phyloP scores from a whole-genome alignment of 2,329 filamentous ascomycete genomes.

The Cladosporium sp. region DNA sequence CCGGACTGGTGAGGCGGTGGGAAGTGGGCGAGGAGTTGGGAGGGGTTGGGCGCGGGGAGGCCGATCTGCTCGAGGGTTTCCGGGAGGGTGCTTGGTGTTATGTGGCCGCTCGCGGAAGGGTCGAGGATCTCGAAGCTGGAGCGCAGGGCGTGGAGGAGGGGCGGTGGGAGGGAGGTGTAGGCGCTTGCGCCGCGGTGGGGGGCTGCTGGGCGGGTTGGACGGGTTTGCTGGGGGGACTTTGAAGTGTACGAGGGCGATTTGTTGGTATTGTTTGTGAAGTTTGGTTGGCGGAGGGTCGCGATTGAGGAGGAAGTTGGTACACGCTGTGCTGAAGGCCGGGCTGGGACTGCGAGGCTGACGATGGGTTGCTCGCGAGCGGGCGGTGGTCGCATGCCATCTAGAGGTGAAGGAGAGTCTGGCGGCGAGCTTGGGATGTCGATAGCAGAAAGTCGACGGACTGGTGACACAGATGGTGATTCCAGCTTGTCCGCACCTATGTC shows the following conservation, averaged over 20 bases:
- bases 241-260: conserved; percentile 6
- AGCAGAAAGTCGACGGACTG: conserved; percentile 12
- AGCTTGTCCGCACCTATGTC: conserved; percentile 14
- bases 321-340: conserved; percentile 40
- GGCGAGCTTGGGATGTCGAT: conserved; percentile 9
- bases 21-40: conserved; percentile 79
- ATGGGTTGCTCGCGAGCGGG: conserved; percentile 30
- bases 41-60: conserved; percentile 64
- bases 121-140: conserved; percentile 95
- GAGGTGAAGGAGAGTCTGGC: conserved; percentile 21
- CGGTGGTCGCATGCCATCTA: conserved; percentile 24
- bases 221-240: conserved; percentile 1
- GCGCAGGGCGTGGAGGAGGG: conserved; percentile 81
- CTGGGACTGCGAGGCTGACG: conserved; percentile 34
- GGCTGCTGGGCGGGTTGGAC: conserved; percentile 18
- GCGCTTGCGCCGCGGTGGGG: conserved; percentile 20
- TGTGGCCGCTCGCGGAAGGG: conserved; percentile 78
- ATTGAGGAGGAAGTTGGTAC: conserved; percentile 38
- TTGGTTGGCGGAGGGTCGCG: conserved; percentile 26
- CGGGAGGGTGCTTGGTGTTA: conserved; percentile 79
- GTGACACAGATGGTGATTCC: conserved; percentile 12
- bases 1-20: conserved; percentile 65
- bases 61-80: conserved; percentile 88
- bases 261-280: conserved; percentile 19
- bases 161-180: conserved; percentile 72